These are phyloP conservation scores for Hypoxylon sp. DNA, from an alignment of 2,329 filamentous ascomycete genomes.

Conservation along the genomic window DNA sequence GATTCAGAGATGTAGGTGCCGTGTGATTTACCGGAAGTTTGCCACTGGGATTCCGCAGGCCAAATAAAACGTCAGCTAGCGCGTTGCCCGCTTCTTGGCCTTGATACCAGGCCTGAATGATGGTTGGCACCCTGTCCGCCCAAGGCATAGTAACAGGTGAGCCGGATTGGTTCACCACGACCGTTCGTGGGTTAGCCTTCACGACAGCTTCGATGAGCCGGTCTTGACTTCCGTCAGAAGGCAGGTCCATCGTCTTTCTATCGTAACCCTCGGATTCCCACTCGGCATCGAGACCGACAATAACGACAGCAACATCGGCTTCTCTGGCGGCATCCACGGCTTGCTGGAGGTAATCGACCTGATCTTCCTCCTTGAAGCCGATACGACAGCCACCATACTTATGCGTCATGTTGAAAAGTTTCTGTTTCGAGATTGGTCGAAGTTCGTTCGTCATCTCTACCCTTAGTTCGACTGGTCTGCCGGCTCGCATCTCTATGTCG, in stretches of 20 bases:
- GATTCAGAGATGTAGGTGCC: not conserved
- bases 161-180: conserved; percentile 80
- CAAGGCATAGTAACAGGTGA: conserved; percentile 80
- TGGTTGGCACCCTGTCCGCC: conserved; percentile 74
- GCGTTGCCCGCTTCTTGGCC: conserved; percentile 79
- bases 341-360: conserved; percentile 73
- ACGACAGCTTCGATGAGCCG: conserved; percentile 74
- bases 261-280: conserved; percentile 85
- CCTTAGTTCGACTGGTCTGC: conserved; percentile 72
- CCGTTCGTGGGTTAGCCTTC: conserved; percentile 74
- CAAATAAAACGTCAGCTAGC: conserved; percentile 77
- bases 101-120: conserved; percentile 80
- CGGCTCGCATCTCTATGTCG: conserved; percentile 71
- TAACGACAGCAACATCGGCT: conserved; percentile 77
- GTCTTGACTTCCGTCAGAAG: conserved; percentile 71
- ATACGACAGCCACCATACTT: conserved; percentile 80
- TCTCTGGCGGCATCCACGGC: conserved; percentile 73
- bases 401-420: conserved; percentile 69
- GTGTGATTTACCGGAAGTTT: conserved; percentile 71
- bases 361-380: conserved; percentile 77
- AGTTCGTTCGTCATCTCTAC: conserved; percentile 78
- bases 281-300: conserved; percentile 79
- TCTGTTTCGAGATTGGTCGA: conserved; percentile 73
- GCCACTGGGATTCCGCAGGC: conserved; percentile 74
- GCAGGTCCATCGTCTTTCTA: conserved; percentile 72